phyloP scores from a whole-genome alignment of 352 stramenopile genomes.

The Thalassiosira mediterranea region DNA sequence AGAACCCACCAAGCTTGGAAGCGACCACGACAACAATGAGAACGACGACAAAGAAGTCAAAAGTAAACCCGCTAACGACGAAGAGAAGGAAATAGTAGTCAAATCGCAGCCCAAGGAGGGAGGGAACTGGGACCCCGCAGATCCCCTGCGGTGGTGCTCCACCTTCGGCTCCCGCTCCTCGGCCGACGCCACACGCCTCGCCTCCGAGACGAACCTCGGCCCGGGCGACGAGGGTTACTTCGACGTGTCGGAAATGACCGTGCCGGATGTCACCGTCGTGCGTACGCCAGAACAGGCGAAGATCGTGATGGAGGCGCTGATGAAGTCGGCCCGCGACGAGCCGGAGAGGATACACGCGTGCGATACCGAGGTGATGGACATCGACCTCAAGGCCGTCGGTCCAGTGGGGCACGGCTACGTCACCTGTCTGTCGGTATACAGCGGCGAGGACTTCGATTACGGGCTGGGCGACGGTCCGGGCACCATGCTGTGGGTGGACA shows the following conservation, averaged over 20 bases:
- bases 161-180: conserved; percentile 68
- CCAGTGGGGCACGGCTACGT: conserved; percentile 97
- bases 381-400: conserved; percentile 93
- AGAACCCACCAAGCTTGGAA: not conserved
- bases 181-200: conserved; percentile 40
- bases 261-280: conserved; percentile 71
- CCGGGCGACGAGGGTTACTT: conserved; percentile 76
- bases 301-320: conserved; percentile 75
- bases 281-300: conserved; percentile 74
- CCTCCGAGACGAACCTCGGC: conserved; percentile 44
- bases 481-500: conserved; percentile 87
- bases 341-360: conserved; percentile 91
- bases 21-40: not conserved
- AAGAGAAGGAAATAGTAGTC: no score
- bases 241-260: conserved; percentile 46
- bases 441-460: conserved; percentile 95
- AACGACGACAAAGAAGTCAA: not conserved
- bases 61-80: not conserved
- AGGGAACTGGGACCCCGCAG: conserved; percentile 54
- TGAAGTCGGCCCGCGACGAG: conserved; percentile 44
- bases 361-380: conserved; percentile 97
- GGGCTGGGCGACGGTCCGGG: conserved; percentile 87
- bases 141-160: conserved; percentile 66
- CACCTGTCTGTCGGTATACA: conserved; percentile 97
- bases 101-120: not conserved